phyloP scores from a whole-genome alignment of 2,329 filamentous ascomycete species.

The Botryosphaeria dothidea region DNA sequence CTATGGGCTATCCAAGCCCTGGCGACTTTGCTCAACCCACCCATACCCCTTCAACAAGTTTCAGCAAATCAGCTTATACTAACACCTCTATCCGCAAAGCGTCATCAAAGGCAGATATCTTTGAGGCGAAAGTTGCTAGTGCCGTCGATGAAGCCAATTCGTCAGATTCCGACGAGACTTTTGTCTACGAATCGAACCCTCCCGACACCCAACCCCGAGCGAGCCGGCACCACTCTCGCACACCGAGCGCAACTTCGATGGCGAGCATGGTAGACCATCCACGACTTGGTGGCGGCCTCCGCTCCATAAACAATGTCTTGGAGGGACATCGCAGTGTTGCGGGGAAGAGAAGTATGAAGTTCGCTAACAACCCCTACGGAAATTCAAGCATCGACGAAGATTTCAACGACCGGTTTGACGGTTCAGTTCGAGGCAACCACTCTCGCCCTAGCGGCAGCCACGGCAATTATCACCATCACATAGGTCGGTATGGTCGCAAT shows the following conservation, averaged over 20 bases:
- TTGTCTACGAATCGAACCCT: conserved; percentile 98
- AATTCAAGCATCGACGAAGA: conserved; percentile 57
- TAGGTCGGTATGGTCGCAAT: conserved; percentile 70
- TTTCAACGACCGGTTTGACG: conserved; percentile 39
- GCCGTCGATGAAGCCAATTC: conserved; percentile 95
- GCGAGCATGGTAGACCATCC: conserved; percentile 66
- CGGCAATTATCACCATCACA: conserved; percentile 76
- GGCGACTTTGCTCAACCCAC: conserved; percentile 1
- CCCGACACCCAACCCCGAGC: conserved; percentile 62
- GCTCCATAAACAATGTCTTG: conserved; percentile 67
- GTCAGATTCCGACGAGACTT: conserved; percentile 96
- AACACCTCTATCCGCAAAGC: conserved; percentile 53
- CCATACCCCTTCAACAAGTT: conserved; percentile 3
- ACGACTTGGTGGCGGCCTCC: conserved; percentile 45
- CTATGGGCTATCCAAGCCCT: background rate
- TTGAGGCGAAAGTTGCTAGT: conserved; percentile 94
- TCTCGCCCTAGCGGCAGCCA: conserved; percentile 59
- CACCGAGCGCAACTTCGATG: conserved; percentile 86
- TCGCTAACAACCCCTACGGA: conserved; percentile 76
- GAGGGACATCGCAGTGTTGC: conserved; percentile 64
- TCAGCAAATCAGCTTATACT: conserved; percentile 28
- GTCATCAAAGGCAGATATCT: conserved; percentile 95
- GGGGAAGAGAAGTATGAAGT: conserved; percentile 94
- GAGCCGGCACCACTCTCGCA: conserved; percentile 77
- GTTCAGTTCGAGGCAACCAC: conserved; percentile 41